These are phyloP conservation scores for Yarrowia deformans DNA, from an alignment of 805 yeast species.

Conservation along the genomic window DNA sequence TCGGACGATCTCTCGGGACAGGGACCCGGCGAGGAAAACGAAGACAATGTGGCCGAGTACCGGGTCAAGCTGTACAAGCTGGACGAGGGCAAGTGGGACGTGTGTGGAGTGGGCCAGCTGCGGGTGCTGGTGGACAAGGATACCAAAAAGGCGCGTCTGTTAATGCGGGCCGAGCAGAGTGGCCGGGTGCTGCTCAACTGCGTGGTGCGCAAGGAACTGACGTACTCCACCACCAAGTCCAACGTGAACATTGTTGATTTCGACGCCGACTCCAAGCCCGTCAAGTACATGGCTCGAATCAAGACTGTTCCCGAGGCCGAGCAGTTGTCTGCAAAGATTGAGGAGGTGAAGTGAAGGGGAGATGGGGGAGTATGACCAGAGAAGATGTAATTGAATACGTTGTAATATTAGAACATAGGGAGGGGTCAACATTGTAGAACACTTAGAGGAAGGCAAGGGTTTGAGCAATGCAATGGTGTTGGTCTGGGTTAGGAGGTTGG, in stretches of 20 bases:
- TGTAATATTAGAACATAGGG: not conserved
- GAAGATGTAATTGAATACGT: not conserved
- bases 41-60: constrained; percentile 66
- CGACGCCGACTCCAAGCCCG: constrained; percentile 58
- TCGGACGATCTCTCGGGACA: constrained; percentile 57
- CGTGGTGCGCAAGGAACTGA: constrained; percentile 62
- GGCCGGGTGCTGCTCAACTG: constrained; percentile 78
- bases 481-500: too few relatives aligned
- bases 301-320: constrained; percentile 76
- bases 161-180: constrained; percentile 89
- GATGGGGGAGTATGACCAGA: not conserved
- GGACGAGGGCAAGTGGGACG: constrained; percentile 55
- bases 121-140: constrained; percentile 69
- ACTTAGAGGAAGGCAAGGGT: too few relatives aligned
- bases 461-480: too few relatives aligned
- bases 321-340: constrained; percentile 51
- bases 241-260: constrained; percentile 73
- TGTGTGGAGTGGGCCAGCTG: constrained; percentile 79
- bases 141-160: constrained; percentile 69
- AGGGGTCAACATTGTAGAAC: too few relatives aligned
- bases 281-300: constrained; percentile 75
- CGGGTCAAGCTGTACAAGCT: constrained; percentile 74
- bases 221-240: constrained; percentile 61
- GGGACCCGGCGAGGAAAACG: constrained; percentile 87
- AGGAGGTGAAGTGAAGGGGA: constrained; percentile 31